These are phyloP conservation scores for Leccinum subrobustum DNA, from an alignment of 1,284 basidiomycete genomes.

Conservation along the genomic window DNA sequence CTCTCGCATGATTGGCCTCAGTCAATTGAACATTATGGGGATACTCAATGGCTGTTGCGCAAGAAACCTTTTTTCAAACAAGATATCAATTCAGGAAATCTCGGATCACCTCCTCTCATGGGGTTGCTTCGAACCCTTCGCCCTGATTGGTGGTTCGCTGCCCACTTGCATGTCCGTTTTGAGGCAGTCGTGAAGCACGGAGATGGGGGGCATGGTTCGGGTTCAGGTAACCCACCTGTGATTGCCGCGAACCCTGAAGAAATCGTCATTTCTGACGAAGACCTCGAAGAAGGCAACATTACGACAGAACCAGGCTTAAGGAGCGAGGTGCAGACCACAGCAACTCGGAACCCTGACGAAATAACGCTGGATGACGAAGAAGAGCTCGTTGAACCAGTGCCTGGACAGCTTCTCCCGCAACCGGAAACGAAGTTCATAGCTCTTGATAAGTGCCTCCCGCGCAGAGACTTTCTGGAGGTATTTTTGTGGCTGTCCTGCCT, in stretches of 20 bases:
- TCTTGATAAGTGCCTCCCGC: conserved; percentile 88
- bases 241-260: conserved; percentile 57
- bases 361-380: conserved; percentile 66
- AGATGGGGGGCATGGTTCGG: conserved; percentile 2
- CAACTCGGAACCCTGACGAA: conserved; percentile 65
- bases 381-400: conserved; percentile 39
- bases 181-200: conserved; percentile 57
- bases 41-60: conserved; percentile 64
- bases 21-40: conserved; percentile 81
- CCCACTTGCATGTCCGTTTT: conserved; percentile 89
- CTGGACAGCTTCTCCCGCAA: conserved; percentile 31
- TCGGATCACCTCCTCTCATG: conserved; percentile 91
- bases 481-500: conserved; percentile 9
- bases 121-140: conserved; percentile 72
- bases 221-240: background rate
- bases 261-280: conserved; percentile 61
- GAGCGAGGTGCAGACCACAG: background rate
- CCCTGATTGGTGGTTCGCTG: conserved; percentile 94
- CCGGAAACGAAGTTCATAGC: conserved; percentile 81
- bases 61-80: conserved; percentile 82
- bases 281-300: conserved; percentile 26
- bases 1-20: conserved; percentile 98
- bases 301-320: background rate
- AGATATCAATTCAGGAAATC: conserved; percentile 69
- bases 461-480: conserved; percentile 85